Conservation (phyloP, 2,329 filamentous ascomycete species). For the Colletotrichum tropicicola region DNA sequence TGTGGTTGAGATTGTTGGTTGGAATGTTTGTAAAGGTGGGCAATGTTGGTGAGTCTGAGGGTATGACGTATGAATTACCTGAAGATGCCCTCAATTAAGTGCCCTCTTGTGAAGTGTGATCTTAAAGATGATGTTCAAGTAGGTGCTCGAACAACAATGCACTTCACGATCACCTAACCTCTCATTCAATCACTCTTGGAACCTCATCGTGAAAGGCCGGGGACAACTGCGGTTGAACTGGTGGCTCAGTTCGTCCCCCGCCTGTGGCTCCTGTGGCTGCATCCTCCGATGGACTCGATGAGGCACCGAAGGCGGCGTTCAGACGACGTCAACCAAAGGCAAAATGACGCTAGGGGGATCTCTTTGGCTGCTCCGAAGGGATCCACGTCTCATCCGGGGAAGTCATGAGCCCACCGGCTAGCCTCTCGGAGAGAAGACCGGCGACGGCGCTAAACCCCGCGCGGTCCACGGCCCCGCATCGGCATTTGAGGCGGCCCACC, state of each 20-base stretch:
- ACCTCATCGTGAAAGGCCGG: no score
- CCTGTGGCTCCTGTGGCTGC: no score
- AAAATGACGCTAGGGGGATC: no score
- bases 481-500: neutral
- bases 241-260: no score
- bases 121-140: neutral
- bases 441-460: neutral
- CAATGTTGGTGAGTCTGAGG: neutral
- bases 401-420: neutral
- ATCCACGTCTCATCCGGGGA: neutral
- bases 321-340: no score
- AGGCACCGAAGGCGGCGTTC: no score
- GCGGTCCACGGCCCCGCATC: neutral
- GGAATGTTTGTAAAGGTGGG: neutral
- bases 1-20: neutral
- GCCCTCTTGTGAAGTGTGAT: neutral
- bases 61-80: slow-evolving; percentile 5
- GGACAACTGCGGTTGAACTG: no score
- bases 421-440: slow-evolving; percentile 19
- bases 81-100: neutral
- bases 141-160: no score
- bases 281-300: no score
- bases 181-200: no score
- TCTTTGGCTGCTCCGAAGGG: no score
- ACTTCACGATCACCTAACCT: no score